These are phyloP conservation scores for Penicillium pancosmium DNA, from an alignment of 495 filamentous ascomycete species.

Conservation along the genomic window DNA sequence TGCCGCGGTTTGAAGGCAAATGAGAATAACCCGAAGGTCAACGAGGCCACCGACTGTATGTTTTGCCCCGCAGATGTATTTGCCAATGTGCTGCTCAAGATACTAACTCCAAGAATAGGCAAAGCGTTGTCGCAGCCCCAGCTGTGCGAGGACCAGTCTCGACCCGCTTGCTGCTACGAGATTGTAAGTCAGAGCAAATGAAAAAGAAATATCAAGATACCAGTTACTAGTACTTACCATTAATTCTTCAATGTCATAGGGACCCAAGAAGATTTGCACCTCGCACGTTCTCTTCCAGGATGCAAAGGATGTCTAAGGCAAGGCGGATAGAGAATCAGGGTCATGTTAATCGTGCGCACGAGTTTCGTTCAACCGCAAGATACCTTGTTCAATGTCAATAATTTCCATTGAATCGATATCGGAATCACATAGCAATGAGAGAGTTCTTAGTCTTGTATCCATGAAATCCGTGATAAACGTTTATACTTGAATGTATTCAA, in stretches of 20 bases:
- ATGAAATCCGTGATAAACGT: too few relatives aligned
- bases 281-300: slow-evolving; percentile 30
- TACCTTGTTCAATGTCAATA: slow-evolving; percentile 22
- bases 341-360: slow-evolving; percentile 11
- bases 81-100: neutral
- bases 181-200: slow-evolving; percentile 10
- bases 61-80: neutral
- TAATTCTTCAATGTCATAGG: slow-evolving; percentile 15
- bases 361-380: neutral
- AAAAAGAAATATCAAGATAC: neutral
- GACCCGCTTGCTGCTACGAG: slow-evolving; percentile 32
- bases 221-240: neutral
- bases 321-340: neutral
- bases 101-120: neutral
- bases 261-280: slow-evolving; percentile 35
- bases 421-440: slow-evolving; percentile 13
- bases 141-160: slow-evolving; percentile 33
- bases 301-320: slow-evolving; percentile 21
- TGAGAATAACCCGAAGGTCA: slow-evolving; percentile 27
- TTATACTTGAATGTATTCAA: neutral
- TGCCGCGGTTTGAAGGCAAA: slow-evolving; percentile 33
- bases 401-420: slow-evolving; percentile 14
- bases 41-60: slow-evolving; percentile 36
- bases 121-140: slow-evolving; percentile 20
- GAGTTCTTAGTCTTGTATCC: neutral